These are phyloP conservation scores for Trichoderma gamsii DNA, from an alignment of 495 filamentous ascomycete species.

Conservation along the genomic window DNA sequence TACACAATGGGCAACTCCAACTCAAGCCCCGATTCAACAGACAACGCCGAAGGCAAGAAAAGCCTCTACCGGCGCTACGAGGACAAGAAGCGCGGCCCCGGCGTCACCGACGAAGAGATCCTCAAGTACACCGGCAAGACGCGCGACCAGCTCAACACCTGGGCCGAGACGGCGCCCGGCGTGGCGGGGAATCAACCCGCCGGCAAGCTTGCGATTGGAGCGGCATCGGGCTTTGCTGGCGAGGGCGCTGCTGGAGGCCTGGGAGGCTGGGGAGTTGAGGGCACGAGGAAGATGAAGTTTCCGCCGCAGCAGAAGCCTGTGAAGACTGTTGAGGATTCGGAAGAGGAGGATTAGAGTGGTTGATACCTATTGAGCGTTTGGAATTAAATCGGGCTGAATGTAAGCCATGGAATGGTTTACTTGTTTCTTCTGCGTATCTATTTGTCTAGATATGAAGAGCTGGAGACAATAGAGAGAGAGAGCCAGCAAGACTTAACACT, in stretches of 20 bases:
- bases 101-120: constrained; percentile 23
- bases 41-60: constrained; percentile 17
- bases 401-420: neutral
- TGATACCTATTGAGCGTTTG: neutral
- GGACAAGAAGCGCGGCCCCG: constrained; percentile 20
- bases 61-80: constrained; percentile 23
- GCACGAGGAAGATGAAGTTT: constrained; percentile 20
- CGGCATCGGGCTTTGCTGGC: constrained; percentile 16
- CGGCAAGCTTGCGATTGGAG: constrained; percentile 22
- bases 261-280: constrained; percentile 21
- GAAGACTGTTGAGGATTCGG: constrained; percentile 14
- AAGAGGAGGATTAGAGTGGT: neutral
- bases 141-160: constrained; percentile 20
- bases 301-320: constrained; percentile 6
- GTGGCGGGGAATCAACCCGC: constrained; percentile 23
- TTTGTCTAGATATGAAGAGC: too few relatives aligned
- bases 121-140: constrained; percentile 27
- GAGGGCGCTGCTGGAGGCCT: constrained; percentile 13
- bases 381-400: neutral
- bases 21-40: neutral
- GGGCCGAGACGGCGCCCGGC: constrained; percentile 22
- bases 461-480: too few relatives aligned
- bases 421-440: too few relatives aligned
- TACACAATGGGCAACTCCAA: neutral
- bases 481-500: too few relatives aligned